Evolutionary conservation across 1,139 yeast species (phyloP).

Genomic region (Geotrichum carabidarum): DNA sequence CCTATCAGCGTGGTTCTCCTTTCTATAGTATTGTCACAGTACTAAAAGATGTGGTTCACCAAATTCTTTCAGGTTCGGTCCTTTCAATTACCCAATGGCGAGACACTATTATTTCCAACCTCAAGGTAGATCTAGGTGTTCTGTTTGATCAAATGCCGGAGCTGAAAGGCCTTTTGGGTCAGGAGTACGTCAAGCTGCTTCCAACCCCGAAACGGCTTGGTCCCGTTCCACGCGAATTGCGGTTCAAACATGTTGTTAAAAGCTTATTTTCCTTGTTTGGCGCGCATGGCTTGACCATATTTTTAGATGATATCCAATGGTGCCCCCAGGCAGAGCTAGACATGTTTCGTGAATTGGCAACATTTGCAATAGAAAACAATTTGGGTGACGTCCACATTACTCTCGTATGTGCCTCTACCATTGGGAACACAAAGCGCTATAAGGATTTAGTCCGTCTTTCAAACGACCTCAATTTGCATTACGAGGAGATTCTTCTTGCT

Average conservation of each 20-base stretch:
- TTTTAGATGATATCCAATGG: conserved; percentile 50
- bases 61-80: conserved; percentile 43
- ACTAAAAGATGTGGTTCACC: conserved; percentile 42
- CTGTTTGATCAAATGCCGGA: conserved; percentile 47
- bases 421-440: conserved; percentile 24
- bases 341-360: conserved; percentile 29
- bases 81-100: conserved; percentile 44
- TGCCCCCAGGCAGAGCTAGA: conserved; percentile 36
- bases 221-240: conserved; percentile 40
- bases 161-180: conserved; percentile 44
- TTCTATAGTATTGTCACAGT: conserved; percentile 39
- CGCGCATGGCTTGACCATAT: conserved; percentile 44
- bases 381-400: conserved; percentile 29
- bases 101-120: conserved; percentile 40
- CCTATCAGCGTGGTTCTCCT: conserved; percentile 37
- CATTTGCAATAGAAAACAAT: conserved; percentile 29
- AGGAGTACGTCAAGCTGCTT: conserved; percentile 37
- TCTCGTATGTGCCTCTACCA: conserved; percentile 31
- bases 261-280: conserved; percentile 44
- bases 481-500: conserved; percentile 28
- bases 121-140: conserved; percentile 45
- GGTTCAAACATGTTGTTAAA: conserved; percentile 45
- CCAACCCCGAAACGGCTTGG: conserved; percentile 30
- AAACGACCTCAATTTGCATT: conserved; percentile 30
- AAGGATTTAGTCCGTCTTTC: conserved; percentile 25